phyloP scores from a whole-genome alignment of 2,329 filamentous ascomycete genomes.

The Diaporthe destruens region DNA sequence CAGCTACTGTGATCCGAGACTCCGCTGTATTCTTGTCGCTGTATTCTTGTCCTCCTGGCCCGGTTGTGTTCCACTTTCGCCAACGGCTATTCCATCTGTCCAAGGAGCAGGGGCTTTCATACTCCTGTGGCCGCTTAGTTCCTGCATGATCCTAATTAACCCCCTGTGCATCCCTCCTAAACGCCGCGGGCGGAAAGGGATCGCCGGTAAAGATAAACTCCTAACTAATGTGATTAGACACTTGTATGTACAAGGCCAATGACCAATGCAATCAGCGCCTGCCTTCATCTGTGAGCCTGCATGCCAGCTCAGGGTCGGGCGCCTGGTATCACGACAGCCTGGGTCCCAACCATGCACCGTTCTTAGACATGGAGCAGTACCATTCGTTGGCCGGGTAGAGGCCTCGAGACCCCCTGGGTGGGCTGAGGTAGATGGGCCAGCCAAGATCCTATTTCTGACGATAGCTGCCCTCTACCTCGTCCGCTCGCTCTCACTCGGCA shows the following conservation, averaged over 20 bases:
- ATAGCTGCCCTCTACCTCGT: neutral
- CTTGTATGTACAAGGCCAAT: constrained; percentile 24
- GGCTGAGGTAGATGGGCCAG: neutral
- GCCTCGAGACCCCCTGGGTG: neutral
- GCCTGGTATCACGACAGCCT: neutral
- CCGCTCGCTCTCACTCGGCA: neutral
- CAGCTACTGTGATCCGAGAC: neutral
- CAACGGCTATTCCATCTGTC: neutral
- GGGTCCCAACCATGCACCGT: neutral
- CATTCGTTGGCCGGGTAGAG: neutral
- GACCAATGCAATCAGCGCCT: neutral
- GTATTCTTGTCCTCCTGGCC: neutral
- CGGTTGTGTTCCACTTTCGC: constrained; percentile 5
- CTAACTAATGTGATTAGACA: constrained; percentile 15
- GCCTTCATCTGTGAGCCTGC: neutral
- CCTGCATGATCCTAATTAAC: neutral
- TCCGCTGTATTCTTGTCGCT: too few relatives aligned
- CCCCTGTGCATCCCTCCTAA: neutral
- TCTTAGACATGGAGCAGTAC: neutral
- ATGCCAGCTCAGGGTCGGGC: neutral
- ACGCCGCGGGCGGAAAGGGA: constrained; percentile 9
- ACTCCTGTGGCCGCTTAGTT: neutral
- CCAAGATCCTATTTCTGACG: constrained; percentile 28
- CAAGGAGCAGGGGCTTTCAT: neutral
- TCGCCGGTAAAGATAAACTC: neutral